Evolutionary conservation across 192 early-diverging fungal genomes (phyloP), one percentile per base, ranked within the genome.

Genomic region (Entrophospora sp.): DNA sequence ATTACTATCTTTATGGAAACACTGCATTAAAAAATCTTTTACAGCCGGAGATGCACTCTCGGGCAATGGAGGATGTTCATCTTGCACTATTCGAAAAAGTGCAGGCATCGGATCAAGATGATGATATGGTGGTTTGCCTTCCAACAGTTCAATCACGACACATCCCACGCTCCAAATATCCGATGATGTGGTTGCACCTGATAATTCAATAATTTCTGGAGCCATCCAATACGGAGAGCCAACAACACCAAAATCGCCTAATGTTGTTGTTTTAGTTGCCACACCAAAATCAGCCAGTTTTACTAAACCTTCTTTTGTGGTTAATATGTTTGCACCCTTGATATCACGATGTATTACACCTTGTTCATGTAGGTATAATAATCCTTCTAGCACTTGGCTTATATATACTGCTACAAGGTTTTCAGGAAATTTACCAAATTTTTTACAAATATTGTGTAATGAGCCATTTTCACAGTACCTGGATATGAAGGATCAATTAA

Each of bases 301-400:
- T 5, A 88, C 85, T 8, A 80, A 56, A 18, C 86, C 86, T 42
- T 87, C 81, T 61, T 88, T 88, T 0, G 87, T 83, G 22, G 85
- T 75, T 20, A 89, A 69, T 6, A 89, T 83, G 66, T 89, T 89
- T 53, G 79, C 84, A 64, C 90, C 90, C 79, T 99, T 99, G 49
- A 98, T 89, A 61, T 94, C 94, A 25, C 93, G 86, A 68, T 95
- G 94, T 25, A 97, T 79, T 51, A 96, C 89, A 25, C 91, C 88
- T 49, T 77, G 80, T 16, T 79, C 76, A 71, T 99, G 96, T 60
- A 99, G 83, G 65, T 91, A 96, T 20, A 80, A 78, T 53, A 97
- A 79, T 8, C 95, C 96, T 14, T 85, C 77, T 5, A 99, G 77
- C 44, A 99, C 75, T 75, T 99, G 96, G 13, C 77, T 77, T 8